These are phyloP conservation scores for Wickerhamomyces sp. DNA, from an alignment of 1,139 yeast species.

Conservation along the genomic window DNA sequence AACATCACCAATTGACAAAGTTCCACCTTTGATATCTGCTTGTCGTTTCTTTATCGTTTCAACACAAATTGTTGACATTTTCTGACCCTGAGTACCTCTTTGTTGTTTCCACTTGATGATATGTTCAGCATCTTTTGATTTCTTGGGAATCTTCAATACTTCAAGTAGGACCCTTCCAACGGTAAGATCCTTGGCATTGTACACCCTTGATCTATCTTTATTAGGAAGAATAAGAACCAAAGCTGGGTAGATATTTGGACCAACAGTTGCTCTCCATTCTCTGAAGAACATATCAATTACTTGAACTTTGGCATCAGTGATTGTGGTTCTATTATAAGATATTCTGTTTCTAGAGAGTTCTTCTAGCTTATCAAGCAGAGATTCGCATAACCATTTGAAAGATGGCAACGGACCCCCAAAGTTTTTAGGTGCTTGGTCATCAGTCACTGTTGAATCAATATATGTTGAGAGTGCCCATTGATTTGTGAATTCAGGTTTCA, in stretches of 20 bases:
- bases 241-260: slow-evolving; percentile 66
- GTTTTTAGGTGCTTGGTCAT: slow-evolving; percentile 12
- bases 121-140: slow-evolving; percentile 44
- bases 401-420: slow-evolving; percentile 30
- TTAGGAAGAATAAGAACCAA: slow-evolving; percentile 61
- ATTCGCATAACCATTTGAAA: slow-evolving; percentile 32
- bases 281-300: slow-evolving; percentile 44
- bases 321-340: slow-evolving; percentile 6
- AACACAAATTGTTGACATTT: slow-evolving; percentile 36
- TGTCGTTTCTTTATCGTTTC: slow-evolving; percentile 37
- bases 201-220: slow-evolving; percentile 46
- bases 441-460: slow-evolving; percentile 2
- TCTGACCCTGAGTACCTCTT: slow-evolving; percentile 27
- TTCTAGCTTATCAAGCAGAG: slow-evolving; percentile 26
- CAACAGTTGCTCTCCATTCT: slow-evolving; percentile 62
- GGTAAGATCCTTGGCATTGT: slow-evolving; percentile 48
- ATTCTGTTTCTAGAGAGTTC: slow-evolving; percentile 6
- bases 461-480: slow-evolving; percentile 6
- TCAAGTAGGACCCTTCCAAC: slow-evolving; percentile 42
- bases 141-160: slow-evolving; percentile 45
- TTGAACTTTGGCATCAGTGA: slow-evolving; percentile 32
- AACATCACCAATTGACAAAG: slow-evolving; percentile 51
- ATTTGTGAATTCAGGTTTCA: slow-evolving; percentile 7
- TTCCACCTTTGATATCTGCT: slow-evolving; percentile 32
- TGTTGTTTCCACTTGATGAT: slow-evolving; percentile 40